phyloP scores from a whole-genome alignment of 495 filamentous ascomycete genomes.

The Hypoxylon rickii region DNA sequence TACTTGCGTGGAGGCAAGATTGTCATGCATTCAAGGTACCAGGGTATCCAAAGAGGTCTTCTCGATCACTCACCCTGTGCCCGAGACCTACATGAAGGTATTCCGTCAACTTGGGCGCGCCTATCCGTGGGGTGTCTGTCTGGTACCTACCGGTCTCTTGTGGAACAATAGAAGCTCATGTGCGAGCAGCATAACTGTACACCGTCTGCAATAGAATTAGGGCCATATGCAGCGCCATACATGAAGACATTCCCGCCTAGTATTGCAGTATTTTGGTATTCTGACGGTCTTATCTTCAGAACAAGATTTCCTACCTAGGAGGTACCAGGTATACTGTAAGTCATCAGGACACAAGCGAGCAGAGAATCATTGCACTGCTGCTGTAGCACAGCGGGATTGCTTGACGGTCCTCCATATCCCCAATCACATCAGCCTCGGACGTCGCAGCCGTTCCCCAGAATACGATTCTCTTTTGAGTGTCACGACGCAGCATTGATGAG shows the following conservation, averaged over 20 bases:
- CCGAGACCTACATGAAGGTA: slow-evolving; percentile 32
- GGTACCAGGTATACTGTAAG: slow-evolving; percentile 5
- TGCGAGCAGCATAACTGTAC: slow-evolving; percentile 27
- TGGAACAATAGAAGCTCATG: slow-evolving; percentile 26
- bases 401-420: slow-evolving; percentile 17
- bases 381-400: slow-evolving; percentile 8
- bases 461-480: slow-evolving; percentile 16
- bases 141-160: slow-evolving; percentile 9
- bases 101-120: slow-evolving; percentile 28
- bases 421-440: slow-evolving; percentile 25
- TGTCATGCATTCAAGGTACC: neutral
- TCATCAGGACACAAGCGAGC: slow-evolving; percentile 12
- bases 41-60: slow-evolving; percentile 2
- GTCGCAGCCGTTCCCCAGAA: slow-evolving; percentile 17
- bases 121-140: slow-evolving; percentile 28
- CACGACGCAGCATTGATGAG: slow-evolving; percentile 24
- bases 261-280: slow-evolving; percentile 7
- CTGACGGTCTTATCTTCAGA: neutral
- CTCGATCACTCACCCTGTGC: slow-evolving; percentile 7
- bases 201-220: slow-evolving; percentile 19
- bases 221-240: slow-evolving; percentile 22
- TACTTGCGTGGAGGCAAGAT: no score
- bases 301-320: neutral
- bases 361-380: slow-evolving; percentile 12
- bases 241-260: neutral